Percentiles rank a stretch among this genome's conserved stretches.
Conservation (phyloP, 2,329 filamentous ascomycete genomes). For the Cladosporium sp. region DNA sequence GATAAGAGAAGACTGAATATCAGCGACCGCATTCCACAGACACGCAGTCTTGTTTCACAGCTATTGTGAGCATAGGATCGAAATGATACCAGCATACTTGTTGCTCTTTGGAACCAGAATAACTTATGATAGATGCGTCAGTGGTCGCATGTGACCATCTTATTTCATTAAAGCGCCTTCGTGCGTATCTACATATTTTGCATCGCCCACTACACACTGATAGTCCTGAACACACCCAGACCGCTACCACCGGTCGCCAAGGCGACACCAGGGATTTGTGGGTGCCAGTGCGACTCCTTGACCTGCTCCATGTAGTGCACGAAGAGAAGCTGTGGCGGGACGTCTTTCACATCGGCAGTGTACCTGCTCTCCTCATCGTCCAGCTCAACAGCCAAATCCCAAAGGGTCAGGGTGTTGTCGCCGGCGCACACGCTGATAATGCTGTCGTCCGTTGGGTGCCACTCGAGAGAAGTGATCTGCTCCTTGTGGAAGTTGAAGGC, state of each 20-base stretch:
- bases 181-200: slow-evolving; percentile 8
- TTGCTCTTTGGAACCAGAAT: too few species aligned
- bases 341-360: slow-evolving; percentile 78
- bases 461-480: slow-evolving; percentile 92
- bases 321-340: slow-evolving; percentile 91
- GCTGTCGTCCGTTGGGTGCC: slow-evolving; percentile 95
- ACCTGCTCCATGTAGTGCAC: slow-evolving; percentile 94
- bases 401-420: slow-evolving; percentile 90
- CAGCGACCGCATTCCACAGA: too few species aligned
- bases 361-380: slow-evolving; percentile 96
- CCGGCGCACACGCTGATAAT: slow-evolving; percentile 88
- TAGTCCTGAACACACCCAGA: slow-evolving; percentile 56
- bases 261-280: slow-evolving; percentile 84
- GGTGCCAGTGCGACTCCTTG: slow-evolving; percentile 97
- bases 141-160: too few species aligned
- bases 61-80: too few species aligned
- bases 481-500: slow-evolving; percentile 94
- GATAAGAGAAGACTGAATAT: too few species aligned
- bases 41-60: too few species aligned
- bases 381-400: slow-evolving; percentile 94
- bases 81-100: too few species aligned
- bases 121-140: too few species aligned
- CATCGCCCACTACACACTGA: slow-evolving; percentile 30
- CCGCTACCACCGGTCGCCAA: slow-evolving; percentile 84
- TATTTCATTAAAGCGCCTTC: neutral